Evolutionary conservation across 306 rosid species (phyloP).

Genomic region (Oemleria cerasiformis): DNA sequence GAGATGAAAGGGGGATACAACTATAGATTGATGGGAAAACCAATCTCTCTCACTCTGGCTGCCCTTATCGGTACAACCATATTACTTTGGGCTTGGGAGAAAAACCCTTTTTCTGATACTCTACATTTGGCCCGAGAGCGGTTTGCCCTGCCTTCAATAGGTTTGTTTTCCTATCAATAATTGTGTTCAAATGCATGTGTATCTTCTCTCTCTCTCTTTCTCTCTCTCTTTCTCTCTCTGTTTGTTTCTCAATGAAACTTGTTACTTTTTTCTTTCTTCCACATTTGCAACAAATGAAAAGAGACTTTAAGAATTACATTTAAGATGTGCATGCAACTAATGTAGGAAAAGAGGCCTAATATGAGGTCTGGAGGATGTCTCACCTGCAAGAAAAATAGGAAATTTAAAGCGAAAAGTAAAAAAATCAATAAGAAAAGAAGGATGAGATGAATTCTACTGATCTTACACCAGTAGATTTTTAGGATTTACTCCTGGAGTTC

Average conservation of each 20-base stretch:
- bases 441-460: too few relatives aligned
- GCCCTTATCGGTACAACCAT: conserved; percentile 45
- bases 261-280: not conserved
- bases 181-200: conserved; percentile 7
- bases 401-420: too few relatives aligned
- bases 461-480: too few relatives aligned
- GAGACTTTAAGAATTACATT: not conserved
- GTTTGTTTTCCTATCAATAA: conserved; percentile 41
- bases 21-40: conserved; percentile 44
- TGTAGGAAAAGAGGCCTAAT: too few relatives aligned
- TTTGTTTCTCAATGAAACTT: not conserved
- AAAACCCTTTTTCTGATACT: conserved; percentile 49
- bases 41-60: conserved; percentile 50
- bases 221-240: not conserved
- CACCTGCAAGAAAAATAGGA: too few relatives aligned
- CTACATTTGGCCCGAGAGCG: conserved; percentile 44
- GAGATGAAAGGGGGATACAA: conserved; percentile 63
- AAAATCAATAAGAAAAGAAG: too few relatives aligned
- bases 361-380: too few relatives aligned
- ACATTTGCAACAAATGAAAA: not conserved
- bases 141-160: conserved; percentile 40
- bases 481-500: too few relatives aligned
- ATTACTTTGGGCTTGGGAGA: conserved; percentile 69
- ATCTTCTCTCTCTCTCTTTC: not conserved
- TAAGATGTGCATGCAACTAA: not conserved